Conservation (phyloP, 2,329 filamentous ascomycete species). For the Calonectria pteridis region DNA sequence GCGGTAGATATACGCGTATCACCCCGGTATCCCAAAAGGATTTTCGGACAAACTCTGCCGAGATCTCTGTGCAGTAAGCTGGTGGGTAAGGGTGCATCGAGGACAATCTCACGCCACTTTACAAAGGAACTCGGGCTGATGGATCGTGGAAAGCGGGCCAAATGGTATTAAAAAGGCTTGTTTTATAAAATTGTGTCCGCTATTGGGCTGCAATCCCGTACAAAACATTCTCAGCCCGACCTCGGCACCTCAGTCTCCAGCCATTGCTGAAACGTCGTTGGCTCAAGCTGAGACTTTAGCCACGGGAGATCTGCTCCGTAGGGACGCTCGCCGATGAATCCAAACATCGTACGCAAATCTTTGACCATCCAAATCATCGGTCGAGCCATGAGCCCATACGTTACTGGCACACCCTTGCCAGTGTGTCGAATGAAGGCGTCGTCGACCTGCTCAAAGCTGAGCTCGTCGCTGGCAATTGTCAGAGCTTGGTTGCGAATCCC, state of each 20-base stretch:
- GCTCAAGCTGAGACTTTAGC: conserved; percentile 33
- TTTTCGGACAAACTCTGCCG: neutral
- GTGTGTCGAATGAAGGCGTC: conserved; percentile 35
- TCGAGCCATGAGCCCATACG: conserved; percentile 34
- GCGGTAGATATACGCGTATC: neutral
- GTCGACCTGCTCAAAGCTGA: conserved; percentile 38
- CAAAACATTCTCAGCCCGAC: neutral
- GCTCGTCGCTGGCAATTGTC: conserved; percentile 41
- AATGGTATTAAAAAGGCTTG: neutral
- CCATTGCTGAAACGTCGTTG: conserved; percentile 41
- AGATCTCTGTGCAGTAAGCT: neutral
- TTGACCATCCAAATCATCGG: conserved; percentile 39
- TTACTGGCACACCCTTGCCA: conserved; percentile 38
- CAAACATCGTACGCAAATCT: conserved; percentile 40
- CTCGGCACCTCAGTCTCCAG: conserved; percentile 26
- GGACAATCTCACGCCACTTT: neutral
- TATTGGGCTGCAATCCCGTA: neutral
- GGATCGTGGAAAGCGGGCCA: neutral
- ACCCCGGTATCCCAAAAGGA: no score
- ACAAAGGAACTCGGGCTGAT: neutral
- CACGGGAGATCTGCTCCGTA: conserved; percentile 39
- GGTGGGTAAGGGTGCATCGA: neutral
- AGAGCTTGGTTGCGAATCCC: conserved; percentile 39
- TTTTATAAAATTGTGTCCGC: neutral
- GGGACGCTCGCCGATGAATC: conserved; percentile 34